Evolutionary conservation across 352 stramenopile species (phyloP).

Genomic region (Nothophytophthora sp.): DNA sequence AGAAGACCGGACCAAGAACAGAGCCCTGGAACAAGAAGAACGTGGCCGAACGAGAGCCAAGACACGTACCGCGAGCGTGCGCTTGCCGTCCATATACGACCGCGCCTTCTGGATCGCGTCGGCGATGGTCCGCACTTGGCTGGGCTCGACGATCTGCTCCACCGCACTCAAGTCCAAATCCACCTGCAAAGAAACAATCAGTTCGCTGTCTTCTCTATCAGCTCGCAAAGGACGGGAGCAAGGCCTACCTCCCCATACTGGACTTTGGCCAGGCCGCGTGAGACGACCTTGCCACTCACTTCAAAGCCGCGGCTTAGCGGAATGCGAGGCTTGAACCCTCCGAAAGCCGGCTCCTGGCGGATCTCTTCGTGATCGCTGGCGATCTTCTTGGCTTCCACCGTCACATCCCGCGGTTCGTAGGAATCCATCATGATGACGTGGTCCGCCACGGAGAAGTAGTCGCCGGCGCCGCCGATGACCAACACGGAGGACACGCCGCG

Average conservation of each 20-base stretch:
- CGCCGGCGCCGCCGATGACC: slow-evolving; percentile 95
- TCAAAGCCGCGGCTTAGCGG: slow-evolving; percentile 55
- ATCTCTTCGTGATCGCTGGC: slow-evolving; percentile 63
- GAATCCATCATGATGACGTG: slow-evolving; percentile 97
- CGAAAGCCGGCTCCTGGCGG: slow-evolving; percentile 50
- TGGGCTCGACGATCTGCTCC: slow-evolving; percentile 90
- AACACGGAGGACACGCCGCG: slow-evolving; percentile 93
- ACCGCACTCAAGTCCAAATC: slow-evolving; percentile 85
- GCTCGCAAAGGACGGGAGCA: no score
- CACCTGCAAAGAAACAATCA: slow-evolving; percentile 31
- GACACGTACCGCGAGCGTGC: slow-evolving; percentile 43
- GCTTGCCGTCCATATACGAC: slow-evolving; percentile 64
- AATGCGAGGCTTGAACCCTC: slow-evolving; percentile 52
- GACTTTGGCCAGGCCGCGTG: slow-evolving; percentile 71
- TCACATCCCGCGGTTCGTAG: slow-evolving; percentile 93
- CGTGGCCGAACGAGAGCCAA: no score
- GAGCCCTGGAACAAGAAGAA: no score
- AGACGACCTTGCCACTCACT: slow-evolving; percentile 76
- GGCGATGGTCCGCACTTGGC: slow-evolving; percentile 84
- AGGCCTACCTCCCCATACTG: slow-evolving; percentile 88
- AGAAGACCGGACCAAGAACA: not conserved
- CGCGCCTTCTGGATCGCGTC: slow-evolving; percentile 61
- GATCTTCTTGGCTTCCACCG: slow-evolving; percentile 91
- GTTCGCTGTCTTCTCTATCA: not conserved
- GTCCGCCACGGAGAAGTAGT: slow-evolving; percentile 98